phyloP scores from a whole-genome alignment of 23 red algal species.

The Gracilaria gracilis region DNA sequence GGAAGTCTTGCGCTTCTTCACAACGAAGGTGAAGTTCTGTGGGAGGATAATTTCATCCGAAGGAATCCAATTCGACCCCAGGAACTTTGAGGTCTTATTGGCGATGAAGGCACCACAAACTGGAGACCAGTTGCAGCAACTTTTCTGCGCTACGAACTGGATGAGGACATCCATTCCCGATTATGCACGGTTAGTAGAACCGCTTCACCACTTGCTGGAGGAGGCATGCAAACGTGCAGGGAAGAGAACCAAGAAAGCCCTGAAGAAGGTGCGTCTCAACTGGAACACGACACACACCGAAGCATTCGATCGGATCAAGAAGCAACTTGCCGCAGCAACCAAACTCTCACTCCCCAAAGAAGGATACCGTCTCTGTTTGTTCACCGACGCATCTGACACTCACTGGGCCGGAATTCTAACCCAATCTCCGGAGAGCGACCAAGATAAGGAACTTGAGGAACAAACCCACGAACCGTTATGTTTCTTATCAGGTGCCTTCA shows the following conservation, averaged over 20 bases:
- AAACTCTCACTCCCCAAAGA: no score
- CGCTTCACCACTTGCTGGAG: background rate
- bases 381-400: slow-evolving; percentile 39
- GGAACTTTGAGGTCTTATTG: background rate
- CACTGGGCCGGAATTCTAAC: slow-evolving; percentile 31
- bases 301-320: background rate
- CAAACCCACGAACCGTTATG: no score
- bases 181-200: background rate
- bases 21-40: slow-evolving; percentile 22
- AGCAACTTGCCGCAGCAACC: slow-evolving; percentile 1
- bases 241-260: slow-evolving; percentile 21
- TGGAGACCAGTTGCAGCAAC: no score
- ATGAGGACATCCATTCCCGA: slow-evolving; percentile 22
- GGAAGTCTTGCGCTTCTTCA: slow-evolving; percentile 28
- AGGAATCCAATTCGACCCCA: slow-evolving; percentile 23
- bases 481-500: no score
- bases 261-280: background rate
- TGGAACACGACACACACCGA: background rate
- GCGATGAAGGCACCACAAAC: no score
- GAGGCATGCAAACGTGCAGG: slow-evolving; percentile 5
- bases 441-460: no score
- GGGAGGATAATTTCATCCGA: slow-evolving; percentile 33
- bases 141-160: slow-evolving; percentile 21
- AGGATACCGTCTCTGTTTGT: slow-evolving; percentile 42
- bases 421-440: no score